Base-by-base conservation (phyloP, 345 rosid genomes). In the Populus tremula region DNA sequence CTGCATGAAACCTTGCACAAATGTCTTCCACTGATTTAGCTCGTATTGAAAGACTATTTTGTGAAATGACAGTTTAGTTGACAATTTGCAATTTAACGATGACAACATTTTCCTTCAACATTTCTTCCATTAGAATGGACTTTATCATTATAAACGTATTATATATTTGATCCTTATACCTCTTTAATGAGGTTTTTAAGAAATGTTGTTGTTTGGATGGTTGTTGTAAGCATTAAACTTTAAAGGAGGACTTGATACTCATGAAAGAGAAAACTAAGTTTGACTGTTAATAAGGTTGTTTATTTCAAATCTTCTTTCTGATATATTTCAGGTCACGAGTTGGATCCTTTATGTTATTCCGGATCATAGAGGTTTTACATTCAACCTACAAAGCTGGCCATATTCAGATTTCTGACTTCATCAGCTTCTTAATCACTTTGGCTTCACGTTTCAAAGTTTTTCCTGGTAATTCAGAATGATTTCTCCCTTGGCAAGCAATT, bases 361-460 rank as follows among this genome's bases (percentile, higher is more conserved):
- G 84, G 65, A 85, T 86, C 45, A 77, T 91, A 59, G 97, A 93
- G 78, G 81, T 87, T 85, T 82, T 93, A 84, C 91, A 92, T 78
- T 83, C 87, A 13, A 80, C 94, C 64, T 93, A 83, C 61, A 81
- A 62, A 76, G 90, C 84, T 84, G 96, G 97, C 76, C 91, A 84
- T 81, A 82, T 96, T 77, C 84, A 82, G 82, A 81, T 90, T 77
- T 84, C 89, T 68, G 92, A 93, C 80, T 82, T 87, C 78, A 77
- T 89, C 61, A 89, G 96, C 86, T 91, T 96, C 87, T 79, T 91
- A 68, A 69, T 87, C 82, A 91, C 90, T 70, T 79, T 92, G 81
- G 73, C 91, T 64, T 81, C 90, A 20, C 83, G 85, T 76, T 88
- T 86, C 72, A 86, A 85, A 87, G 93, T 87, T 83, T 68, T 59